These are phyloP conservation scores for Lipomyces yamadae DNA, from an alignment of 805 yeast species.

Conservation along the genomic window DNA sequence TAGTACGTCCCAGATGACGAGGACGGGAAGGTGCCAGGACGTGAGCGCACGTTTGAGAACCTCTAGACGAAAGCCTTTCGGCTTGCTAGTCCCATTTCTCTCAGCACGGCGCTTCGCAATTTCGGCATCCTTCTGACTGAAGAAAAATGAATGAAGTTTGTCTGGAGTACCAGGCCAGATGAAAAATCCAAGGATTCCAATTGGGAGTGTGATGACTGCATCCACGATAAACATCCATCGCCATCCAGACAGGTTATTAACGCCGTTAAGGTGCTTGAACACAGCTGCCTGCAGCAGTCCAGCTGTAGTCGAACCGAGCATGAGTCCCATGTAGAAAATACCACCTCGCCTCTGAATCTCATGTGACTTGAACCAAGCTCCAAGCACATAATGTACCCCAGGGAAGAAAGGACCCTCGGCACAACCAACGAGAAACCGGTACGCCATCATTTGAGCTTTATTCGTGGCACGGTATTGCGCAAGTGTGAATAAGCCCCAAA, in stretches of 20 bases:
- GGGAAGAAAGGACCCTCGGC: constrained; percentile 64
- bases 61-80: constrained; percentile 42
- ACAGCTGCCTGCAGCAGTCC: constrained; percentile 67
- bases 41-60: constrained; percentile 54
- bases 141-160: constrained; percentile 56
- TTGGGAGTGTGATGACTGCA: constrained; percentile 61
- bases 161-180: constrained; percentile 70
- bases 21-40: constrained; percentile 53
- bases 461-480: constrained; percentile 57
- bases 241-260: constrained; percentile 65
- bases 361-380: constrained; percentile 60
- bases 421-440: constrained; percentile 69
- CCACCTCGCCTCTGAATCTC: constrained; percentile 69
- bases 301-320: constrained; percentile 63
- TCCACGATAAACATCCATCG: constrained; percentile 75
- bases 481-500: constrained; percentile 72
- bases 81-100: constrained; percentile 45
- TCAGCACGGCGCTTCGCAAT: constrained; percentile 55
- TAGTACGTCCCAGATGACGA: constrained; percentile 48
- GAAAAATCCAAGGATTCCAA: constrained; percentile 61
- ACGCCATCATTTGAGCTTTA: constrained; percentile 59
- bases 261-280: constrained; percentile 54
- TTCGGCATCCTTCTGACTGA: constrained; percentile 62
- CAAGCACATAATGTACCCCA: constrained; percentile 60
- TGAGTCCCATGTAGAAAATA: constrained; percentile 64